Percentiles rank a stretch among this genome's conserved stretches.
Evolutionary conservation across 805 yeast genomes (phyloP).

Genomic region (Ogataea glucozyma): DNA sequence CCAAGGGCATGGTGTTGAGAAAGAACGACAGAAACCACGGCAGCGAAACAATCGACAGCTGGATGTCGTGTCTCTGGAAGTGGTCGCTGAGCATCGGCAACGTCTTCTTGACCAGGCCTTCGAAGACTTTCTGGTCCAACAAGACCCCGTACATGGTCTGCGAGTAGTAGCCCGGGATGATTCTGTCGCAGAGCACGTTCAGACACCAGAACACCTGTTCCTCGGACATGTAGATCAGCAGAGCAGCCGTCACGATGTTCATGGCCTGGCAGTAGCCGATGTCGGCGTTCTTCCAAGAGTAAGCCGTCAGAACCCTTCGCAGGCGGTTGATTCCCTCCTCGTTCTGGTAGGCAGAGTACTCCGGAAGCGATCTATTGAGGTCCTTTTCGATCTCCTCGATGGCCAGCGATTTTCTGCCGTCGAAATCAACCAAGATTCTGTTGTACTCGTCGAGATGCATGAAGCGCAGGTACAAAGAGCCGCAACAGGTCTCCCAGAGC

Average conservation of each 20-base stretch:
- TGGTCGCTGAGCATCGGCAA: conserved; percentile 90
- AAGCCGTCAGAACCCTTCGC: conserved; percentile 87
- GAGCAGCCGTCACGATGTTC: conserved; percentile 87
- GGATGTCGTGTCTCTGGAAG: conserved; percentile 76
- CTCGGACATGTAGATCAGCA: conserved; percentile 84
- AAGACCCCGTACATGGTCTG: conserved; percentile 97
- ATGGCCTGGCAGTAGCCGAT: conserved; percentile 99
- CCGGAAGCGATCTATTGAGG: conserved; percentile 90
- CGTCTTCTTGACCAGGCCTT: conserved; percentile 81
- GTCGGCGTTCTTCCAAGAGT: conserved; percentile 95
- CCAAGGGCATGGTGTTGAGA: conserved; percentile 90
- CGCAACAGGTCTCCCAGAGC: conserved; percentile 90
- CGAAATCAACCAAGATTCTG: conserved; percentile 57
- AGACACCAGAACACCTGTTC: conserved; percentile 98
- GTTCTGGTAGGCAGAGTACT: conserved; percentile 89
- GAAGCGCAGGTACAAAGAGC: conserved; percentile 75
- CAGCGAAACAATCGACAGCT: conserved; percentile 85
- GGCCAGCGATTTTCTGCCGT: conserved; percentile 71
- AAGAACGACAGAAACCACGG: conserved; percentile 96
- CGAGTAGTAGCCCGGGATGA: conserved; percentile 94
- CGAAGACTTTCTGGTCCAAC: conserved; percentile 91
- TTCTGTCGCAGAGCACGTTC: conserved; percentile 73
- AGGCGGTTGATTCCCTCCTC: conserved; percentile 82
- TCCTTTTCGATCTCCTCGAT: conserved; percentile 97
- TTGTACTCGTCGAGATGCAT: conserved; percentile 62